These are phyloP conservation scores for Flueggea neowawraea DNA, from an alignment of 441 rosid genomes.

Conservation along the genomic window DNA sequence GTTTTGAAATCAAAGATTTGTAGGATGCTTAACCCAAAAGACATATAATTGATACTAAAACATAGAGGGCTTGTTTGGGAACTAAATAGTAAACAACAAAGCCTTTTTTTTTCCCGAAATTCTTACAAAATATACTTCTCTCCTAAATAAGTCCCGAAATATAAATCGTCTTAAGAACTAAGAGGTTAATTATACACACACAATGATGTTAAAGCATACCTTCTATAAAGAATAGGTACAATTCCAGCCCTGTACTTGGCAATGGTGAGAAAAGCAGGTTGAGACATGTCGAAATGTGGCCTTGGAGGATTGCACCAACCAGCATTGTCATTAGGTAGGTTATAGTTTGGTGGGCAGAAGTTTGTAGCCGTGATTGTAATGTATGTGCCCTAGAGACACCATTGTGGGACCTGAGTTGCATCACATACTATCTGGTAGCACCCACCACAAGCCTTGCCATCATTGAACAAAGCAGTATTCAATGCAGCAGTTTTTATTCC, in stretches of 20 bases:
- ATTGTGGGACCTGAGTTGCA: constrained; percentile 44
- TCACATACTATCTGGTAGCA: constrained; percentile 69
- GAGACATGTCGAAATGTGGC: constrained; percentile 66
- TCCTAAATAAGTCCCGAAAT: no score
- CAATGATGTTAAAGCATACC: constrained; percentile 20
- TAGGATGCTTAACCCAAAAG: not conserved
- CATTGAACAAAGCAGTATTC: constrained; percentile 64
- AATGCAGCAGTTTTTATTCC: constrained; percentile 55
- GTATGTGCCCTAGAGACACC: constrained; percentile 56
- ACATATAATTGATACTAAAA: not conserved
- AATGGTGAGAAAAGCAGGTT: constrained; percentile 59
- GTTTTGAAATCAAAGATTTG: no score
- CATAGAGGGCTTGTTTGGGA: no score
- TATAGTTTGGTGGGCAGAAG: constrained; percentile 73
- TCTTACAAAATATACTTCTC: no score
- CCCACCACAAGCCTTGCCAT: constrained; percentile 60
- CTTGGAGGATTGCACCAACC: constrained; percentile 86
- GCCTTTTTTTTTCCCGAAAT: no score
- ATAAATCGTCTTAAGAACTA: not conserved
- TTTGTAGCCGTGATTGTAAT: constrained; percentile 76
- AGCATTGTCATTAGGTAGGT: constrained; percentile 56
- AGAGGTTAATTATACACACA: not conserved
- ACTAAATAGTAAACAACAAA: no score
- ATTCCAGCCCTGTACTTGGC: constrained; percentile 61
- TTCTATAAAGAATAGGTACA: constrained; percentile 48